A percentile compares a stretch with the other conserved stretches of the same genome.
These are phyloP conservation scores for Angophora floribunda DNA, from an alignment of 345 rosid species.

Conservation along the genomic window DNA sequence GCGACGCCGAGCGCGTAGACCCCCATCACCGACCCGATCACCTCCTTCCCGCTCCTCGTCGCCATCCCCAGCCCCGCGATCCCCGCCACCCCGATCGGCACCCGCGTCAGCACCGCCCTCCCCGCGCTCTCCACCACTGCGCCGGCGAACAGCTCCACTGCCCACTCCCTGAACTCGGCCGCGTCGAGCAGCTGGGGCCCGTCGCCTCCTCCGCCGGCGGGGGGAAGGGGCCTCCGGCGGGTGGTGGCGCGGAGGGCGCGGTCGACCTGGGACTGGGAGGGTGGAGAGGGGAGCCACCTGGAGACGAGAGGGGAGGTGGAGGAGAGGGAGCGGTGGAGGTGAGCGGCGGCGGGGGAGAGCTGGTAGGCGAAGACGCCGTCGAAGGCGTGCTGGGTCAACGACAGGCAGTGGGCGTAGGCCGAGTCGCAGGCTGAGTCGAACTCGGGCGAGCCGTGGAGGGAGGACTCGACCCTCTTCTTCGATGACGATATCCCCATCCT, in stretches of 20 bases:
- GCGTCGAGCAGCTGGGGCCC: slow-evolving; percentile 17
- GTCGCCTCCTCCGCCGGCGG: background rate
- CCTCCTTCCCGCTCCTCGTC: slow-evolving; percentile 33
- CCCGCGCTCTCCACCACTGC: slow-evolving; percentile 59
- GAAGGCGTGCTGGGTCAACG: slow-evolving; percentile 67
- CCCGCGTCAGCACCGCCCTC: slow-evolving; percentile 42
- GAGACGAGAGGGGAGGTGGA: slow-evolving; percentile 21
- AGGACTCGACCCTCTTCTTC: slow-evolving; percentile 37
- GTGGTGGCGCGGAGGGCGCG: slow-evolving; percentile 41
- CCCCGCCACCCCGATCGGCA: slow-evolving; percentile 66
- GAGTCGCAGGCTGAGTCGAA: slow-evolving; percentile 60
- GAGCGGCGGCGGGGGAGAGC: slow-evolving; percentile 52
- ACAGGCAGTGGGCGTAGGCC: slow-evolving; percentile 51
- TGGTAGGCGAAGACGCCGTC: slow-evolving; percentile 69
- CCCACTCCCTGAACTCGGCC: slow-evolving; percentile 57
- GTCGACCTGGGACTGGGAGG: slow-evolving; percentile 59
- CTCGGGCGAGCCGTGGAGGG: slow-evolving; percentile 29
- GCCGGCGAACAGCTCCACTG: slow-evolving; percentile 42
- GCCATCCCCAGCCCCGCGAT: slow-evolving; percentile 63
- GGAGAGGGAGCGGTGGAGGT: slow-evolving; percentile 41
- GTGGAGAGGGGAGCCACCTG: slow-evolving; percentile 70
- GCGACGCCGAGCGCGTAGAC: slow-evolving; percentile 74
- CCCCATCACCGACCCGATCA: slow-evolving; percentile 61
- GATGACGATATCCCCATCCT: slow-evolving; percentile 41
- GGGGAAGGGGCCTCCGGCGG: background rate